These are phyloP conservation scores for Dimocarpus longan DNA, from an alignment of 345 rosid species.

Conservation along the genomic window DNA sequence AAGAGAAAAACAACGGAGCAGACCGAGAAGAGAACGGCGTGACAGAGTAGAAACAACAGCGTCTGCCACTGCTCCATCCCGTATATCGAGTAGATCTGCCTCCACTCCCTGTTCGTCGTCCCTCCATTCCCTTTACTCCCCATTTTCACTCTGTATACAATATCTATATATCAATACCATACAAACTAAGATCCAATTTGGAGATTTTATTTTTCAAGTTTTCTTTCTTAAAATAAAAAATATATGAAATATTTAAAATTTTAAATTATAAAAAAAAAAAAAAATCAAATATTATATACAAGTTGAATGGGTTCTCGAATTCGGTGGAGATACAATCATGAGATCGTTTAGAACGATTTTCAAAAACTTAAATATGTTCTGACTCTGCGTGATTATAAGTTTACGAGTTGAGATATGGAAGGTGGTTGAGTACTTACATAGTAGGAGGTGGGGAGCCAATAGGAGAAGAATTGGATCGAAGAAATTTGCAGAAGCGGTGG, in stretches of 20 bases:
- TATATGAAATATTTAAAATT: no score
- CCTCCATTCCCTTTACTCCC: slow-evolving; percentile 34
- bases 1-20: slow-evolving; percentile 65
- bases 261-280: no score
- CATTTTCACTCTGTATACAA: slow-evolving; percentile 23
- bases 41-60: slow-evolving; percentile 59
- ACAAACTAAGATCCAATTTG: no score
- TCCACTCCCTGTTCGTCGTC: slow-evolving; percentile 60
- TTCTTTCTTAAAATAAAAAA: no score
- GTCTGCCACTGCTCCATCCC: slow-evolving; percentile 95
- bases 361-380: no score
- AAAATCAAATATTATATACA: no score
- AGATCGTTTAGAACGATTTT: no score
- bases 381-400: no score
- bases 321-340: no score
- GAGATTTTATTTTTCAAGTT: no score
- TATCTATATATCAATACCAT: no score
- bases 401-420: not conserved
- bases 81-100: slow-evolving; percentile 92
- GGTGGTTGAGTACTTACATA: not conserved
- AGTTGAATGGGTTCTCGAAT: no score
- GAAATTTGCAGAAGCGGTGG: not conserved
- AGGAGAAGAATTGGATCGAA: not conserved
- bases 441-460: not conserved
- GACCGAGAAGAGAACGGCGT: slow-evolving; percentile 71